phyloP scores from a whole-genome alignment of 768 basidiomycete species.

The Chalciporus pseudorubinellus region DNA sequence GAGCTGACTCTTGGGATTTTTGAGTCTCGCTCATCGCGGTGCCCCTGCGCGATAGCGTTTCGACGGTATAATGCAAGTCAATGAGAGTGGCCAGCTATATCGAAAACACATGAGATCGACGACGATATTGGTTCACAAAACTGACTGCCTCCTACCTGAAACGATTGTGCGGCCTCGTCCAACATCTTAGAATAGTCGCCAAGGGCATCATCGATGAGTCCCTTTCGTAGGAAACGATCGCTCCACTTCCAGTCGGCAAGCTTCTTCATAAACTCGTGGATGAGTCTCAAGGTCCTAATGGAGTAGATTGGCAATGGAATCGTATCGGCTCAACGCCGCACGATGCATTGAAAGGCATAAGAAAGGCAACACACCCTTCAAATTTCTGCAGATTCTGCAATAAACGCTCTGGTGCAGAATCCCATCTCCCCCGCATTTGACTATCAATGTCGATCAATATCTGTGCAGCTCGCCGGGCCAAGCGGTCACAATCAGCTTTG shows the following conservation, averaged over 20 bases:
- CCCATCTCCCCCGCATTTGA: slow-evolving; percentile 45
- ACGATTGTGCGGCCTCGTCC: slow-evolving; percentile 46
- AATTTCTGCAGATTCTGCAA: slow-evolving; percentile 41
- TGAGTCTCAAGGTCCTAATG: slow-evolving; percentile 37
- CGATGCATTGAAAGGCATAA: background rate
- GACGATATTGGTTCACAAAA: background rate
- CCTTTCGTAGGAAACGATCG: slow-evolving; percentile 39
- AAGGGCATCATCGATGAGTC: slow-evolving; percentile 40
- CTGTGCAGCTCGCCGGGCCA: slow-evolving; percentile 41
- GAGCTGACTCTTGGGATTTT: background rate
- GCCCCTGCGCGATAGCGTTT: slow-evolving; percentile 13
- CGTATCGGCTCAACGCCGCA: background rate
- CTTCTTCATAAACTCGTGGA: slow-evolving; percentile 39
- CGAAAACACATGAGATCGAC: background rate
- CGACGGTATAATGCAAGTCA: slow-evolving; percentile 43
- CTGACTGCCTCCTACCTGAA: slow-evolving; percentile 36
- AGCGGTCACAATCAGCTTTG: slow-evolving; percentile 37
- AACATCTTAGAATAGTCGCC: slow-evolving; percentile 32
- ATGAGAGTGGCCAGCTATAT: slow-evolving; percentile 45
- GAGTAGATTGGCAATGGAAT: no score
- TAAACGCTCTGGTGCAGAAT: slow-evolving; percentile 40
- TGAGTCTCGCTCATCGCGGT: background rate
- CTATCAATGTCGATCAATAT: slow-evolving; percentile 43
- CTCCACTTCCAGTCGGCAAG: slow-evolving; percentile 42
- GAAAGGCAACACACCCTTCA: slow-evolving; percentile 32